A percentile compares a stretch with the other conserved stretches of the same genome.
Evolutionary conservation across 2,329 filamentous ascomycete genomes (phyloP).

Genomic region (Phoma sp.): DNA sequence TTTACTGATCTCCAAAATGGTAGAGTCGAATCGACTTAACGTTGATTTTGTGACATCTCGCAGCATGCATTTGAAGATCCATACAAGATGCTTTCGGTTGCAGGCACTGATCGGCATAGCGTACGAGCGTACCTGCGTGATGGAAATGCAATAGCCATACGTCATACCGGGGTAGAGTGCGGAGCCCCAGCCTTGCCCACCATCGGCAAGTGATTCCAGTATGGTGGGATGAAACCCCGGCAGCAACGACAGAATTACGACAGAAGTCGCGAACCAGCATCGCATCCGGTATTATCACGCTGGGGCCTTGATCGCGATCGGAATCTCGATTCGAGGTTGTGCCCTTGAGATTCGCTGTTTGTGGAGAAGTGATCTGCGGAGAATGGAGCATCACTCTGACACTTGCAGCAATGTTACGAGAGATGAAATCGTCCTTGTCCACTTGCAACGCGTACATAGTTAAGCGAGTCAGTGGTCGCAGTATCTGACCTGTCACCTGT

Average conservation of each 20-base stretch:
- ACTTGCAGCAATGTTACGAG: conserved; percentile 1
- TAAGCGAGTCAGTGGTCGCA: neutral
- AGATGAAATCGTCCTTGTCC: neutral
- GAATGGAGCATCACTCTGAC: neutral
- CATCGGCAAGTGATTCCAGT: too few species aligned
- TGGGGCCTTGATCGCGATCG: neutral
- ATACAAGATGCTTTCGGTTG: neutral
- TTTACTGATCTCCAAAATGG: too few species aligned
- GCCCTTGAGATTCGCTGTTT: neutral
- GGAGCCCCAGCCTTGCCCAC: conserved; percentile 11
- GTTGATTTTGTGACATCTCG: too few species aligned
- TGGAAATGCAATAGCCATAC: neutral
- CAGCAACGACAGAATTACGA: neutral
- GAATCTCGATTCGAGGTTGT: conserved; percentile 2
- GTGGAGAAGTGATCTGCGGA: conserved; percentile 1
- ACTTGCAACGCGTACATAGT: neutral
- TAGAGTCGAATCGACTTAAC: too few species aligned
- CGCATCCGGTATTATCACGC: neutral
- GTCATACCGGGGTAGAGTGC: conserved; percentile 5
- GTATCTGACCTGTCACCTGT: conserved; percentile 6
- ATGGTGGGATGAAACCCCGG: neutral
- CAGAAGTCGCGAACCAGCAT: neutral
- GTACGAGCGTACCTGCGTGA: conserved; percentile 15
- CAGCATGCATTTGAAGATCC: neutral
- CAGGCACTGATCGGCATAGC: conserved; percentile 2